phyloP scores from a whole-genome alignment of 495 filamentous ascomycete genomes.

The Neurospora tetraspora region DNA sequence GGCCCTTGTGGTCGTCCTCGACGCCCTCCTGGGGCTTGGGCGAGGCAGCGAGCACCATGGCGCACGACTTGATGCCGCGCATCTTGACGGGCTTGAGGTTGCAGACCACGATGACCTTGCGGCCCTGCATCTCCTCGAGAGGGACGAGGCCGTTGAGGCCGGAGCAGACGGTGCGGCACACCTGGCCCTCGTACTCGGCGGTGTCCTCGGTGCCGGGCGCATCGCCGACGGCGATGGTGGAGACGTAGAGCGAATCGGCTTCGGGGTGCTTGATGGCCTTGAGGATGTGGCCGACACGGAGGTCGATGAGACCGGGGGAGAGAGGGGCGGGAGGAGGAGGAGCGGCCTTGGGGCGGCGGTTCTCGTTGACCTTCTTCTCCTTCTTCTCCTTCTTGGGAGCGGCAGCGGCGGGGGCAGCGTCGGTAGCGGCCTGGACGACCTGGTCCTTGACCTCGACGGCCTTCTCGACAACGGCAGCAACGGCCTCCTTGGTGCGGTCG shows the following conservation, averaged over 20 bases:
- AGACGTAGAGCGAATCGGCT: constrained; percentile 90
- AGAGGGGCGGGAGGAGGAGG: constrained; percentile 58
- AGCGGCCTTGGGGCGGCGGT: constrained; percentile 63
- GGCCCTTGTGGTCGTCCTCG: constrained; percentile 75
- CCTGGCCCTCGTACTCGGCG: constrained; percentile 71
- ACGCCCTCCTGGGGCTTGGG: constrained; percentile 67
- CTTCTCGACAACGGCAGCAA: constrained; percentile 40
- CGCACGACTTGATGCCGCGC: constrained; percentile 89
- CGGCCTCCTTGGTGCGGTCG: constrained; percentile 42
- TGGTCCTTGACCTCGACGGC: constrained; percentile 27
- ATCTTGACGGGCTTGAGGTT: constrained; percentile 99
- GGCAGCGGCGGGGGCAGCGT: constrained; percentile 28
- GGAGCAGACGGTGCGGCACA: constrained; percentile 90
- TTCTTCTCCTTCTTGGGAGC: constrained; percentile 35
- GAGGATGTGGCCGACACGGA: constrained; percentile 93
- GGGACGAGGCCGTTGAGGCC: constrained; percentile 89
- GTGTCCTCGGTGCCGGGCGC: constrained; percentile 78
- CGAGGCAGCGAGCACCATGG: constrained; percentile 95
- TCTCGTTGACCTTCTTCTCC: constrained; percentile 80
- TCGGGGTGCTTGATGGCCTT: constrained; percentile 92
- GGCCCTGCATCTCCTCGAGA: constrained; percentile 88
- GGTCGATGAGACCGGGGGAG: constrained; percentile 79
- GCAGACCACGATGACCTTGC: constrained; percentile 89
- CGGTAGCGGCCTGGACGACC: constrained; percentile 9
- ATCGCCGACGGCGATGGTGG: constrained; percentile 94